Evolutionary conservation across 2,329 filamentous ascomycete genomes (phyloP).

Genomic region (Fonsecaea multimorphosa): DNA sequence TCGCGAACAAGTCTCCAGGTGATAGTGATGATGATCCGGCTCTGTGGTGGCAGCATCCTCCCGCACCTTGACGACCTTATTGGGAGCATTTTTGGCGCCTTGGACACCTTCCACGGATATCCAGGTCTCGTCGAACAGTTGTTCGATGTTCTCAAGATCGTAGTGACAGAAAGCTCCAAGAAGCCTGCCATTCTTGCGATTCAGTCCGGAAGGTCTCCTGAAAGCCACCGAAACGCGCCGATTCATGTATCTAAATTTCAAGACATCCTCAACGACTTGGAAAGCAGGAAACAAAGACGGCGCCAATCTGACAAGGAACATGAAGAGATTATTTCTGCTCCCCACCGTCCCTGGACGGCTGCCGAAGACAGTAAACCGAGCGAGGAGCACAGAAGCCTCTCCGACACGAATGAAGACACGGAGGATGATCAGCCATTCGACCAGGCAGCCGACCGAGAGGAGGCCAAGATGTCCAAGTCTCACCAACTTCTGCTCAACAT

Average conservation of each 20-base stretch:
- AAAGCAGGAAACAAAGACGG: constrained; percentile 44
- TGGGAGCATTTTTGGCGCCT: constrained; percentile 84
- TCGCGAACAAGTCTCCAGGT: constrained; percentile 91
- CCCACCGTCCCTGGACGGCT: constrained; percentile 41
- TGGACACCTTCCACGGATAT: constrained; percentile 97
- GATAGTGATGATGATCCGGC: constrained; percentile 87
- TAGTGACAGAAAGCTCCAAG: constrained; percentile 80
- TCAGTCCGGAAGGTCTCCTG: constrained; percentile 42
- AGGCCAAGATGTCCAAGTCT: constrained; percentile 66
- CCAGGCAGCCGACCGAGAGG: constrained; percentile 43
- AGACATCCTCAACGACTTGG: constrained; percentile 45
- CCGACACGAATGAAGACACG: constrained; percentile 4
- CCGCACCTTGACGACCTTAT: constrained; percentile 92
- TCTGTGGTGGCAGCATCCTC: constrained; percentile 80
- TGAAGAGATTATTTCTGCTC: constrained; percentile 32
- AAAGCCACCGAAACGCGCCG: constrained; percentile 44
- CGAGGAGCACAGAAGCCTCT: constrained; percentile 33
- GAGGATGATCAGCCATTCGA: constrained; percentile 10
- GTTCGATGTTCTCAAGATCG: constrained; percentile 79
- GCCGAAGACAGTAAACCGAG: constrained; percentile 33
- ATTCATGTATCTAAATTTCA: constrained; percentile 43
- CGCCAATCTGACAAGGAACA: constrained; percentile 39
- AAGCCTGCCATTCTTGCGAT: constrained; percentile 56
- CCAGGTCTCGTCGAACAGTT: constrained; percentile 81
- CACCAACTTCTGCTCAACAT: constrained; percentile 84